A percentile compares a stretch with the other conserved stretches of the same genome.
These are phyloP conservation scores for Prototheca wickerhamii DNA, from an alignment of 163 green algal species.

Conservation along the genomic window DNA sequence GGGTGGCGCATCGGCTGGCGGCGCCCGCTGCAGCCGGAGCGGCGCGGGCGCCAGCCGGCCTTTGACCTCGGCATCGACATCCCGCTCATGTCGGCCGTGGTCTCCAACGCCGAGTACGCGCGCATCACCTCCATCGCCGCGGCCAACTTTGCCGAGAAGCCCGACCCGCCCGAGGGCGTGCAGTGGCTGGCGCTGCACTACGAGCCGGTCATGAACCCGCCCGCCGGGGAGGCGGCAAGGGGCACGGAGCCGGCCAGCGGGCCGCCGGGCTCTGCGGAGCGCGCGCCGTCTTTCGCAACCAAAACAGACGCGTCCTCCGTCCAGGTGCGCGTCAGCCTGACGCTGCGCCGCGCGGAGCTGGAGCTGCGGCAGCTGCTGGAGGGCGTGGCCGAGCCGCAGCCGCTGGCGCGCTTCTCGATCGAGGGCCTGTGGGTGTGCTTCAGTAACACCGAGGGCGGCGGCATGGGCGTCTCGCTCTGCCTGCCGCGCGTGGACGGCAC, in stretches of 20 bases:
- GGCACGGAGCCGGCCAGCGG: not conserved
- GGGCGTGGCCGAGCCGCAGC: constrained; percentile 18
- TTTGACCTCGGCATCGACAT: constrained; percentile 51
- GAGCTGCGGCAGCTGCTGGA: constrained; percentile 43
- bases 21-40: constrained; percentile 16
- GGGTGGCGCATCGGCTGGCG: constrained; percentile 31
- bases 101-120: constrained; percentile 64
- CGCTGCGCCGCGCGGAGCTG: constrained; percentile 45
- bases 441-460: constrained; percentile 29
- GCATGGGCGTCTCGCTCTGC: constrained; percentile 53
- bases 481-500: constrained; percentile 59
- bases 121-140: constrained; percentile 50
- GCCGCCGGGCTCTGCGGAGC: not conserved
- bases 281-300: not conserved
- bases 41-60: constrained; percentile 16
- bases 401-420: constrained; percentile 35
- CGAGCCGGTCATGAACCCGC: not conserved
- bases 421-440: constrained; percentile 58
- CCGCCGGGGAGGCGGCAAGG: not conserved
- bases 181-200: constrained; percentile 32
- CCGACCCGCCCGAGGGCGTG: constrained; percentile 26
- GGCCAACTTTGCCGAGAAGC: constrained; percentile 56
- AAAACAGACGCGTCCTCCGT: not conserved
- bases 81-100: constrained; percentile 42
- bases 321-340: constrained; percentile 26